Conservation (phyloP, 78 protist species). For the Emiliania huxleyi region DNA sequence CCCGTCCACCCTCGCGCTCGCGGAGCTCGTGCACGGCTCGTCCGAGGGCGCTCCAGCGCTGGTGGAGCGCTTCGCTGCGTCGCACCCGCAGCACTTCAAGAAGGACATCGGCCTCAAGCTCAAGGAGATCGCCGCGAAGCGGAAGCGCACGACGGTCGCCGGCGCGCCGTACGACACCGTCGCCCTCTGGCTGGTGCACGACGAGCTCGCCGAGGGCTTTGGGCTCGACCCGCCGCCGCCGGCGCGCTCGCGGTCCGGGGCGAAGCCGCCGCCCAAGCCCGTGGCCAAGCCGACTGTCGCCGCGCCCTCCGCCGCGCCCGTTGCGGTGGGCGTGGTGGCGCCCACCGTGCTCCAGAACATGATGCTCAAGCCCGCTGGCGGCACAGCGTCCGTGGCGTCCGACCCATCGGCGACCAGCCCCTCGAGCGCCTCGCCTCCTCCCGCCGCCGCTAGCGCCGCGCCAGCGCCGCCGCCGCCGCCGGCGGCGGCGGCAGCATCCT, state of each 20-base stretch:
- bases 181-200: not conserved
- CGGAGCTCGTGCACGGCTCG: not conserved
- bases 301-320: no score
- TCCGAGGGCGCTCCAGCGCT: not conserved
- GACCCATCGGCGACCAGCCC: no score
- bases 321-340: no score
- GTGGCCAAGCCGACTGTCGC: no score
- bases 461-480: no score
- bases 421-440: no score
- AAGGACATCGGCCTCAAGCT: not conserved
- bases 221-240: not conserved
- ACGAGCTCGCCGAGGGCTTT: not conserved
- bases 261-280: no score
- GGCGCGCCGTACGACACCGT: not conserved
- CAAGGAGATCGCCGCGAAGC: not conserved
- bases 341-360: no score
- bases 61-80: not conserved
- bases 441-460: no score
- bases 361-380: no score
- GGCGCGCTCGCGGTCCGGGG: not conserved
- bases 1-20: not conserved
- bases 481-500: no score
- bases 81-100: not conserved
- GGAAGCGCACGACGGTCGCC: not conserved
- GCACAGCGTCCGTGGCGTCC: no score